Base-by-base conservation (phyloP, 306 rosid genomes). In the Lathyrus aphaca region DNA sequence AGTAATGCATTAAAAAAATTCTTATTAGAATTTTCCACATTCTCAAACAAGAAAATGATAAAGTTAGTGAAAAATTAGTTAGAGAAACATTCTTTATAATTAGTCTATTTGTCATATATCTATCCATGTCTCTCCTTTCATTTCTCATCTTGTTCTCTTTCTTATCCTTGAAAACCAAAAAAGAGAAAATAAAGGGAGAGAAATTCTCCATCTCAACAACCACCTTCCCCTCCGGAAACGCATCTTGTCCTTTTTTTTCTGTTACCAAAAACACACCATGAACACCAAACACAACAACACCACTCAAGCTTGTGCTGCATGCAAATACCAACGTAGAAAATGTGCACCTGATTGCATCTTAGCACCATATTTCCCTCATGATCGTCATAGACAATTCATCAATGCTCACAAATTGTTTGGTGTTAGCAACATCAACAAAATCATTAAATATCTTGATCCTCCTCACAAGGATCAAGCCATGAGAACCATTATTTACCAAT, bases 221-320 rank as follows among this genome's bases (percentile, higher is more conserved):
- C 68, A 60, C 80, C 89, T 76, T 68, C 86, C 88, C 91, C 96
- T 74, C 69, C 88, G 93, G 93, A 82, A 80, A 85, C 95, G 97
- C 96, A 84, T 71, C 60, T 23, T 51, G 82, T 16, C 66, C 27
- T 18, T 57, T 64, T 40, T n/a, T 40, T 49, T 69, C 35, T 65
- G 25, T 54, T 19, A 30, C 46, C 67, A 19, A 38, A 40, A 32
- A 12, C 21, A 69, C 43, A 69, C 43, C 37, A 44, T 18, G 59
- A 70, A 35, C 32, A 73, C 43, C 74, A 69, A 75, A 10, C 80
- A 70, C 86, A 82, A 63, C 63, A 88, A 66, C 74, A 90, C 86
- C 51, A 53, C 87, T 48, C 97, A 94, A 65, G 99, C 99, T 37
- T 94, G 99, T 44, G 99, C 97, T 35, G 92, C 96, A 0, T 94